These are phyloP conservation scores for Mycena sp. DNA, from an alignment of 1,284 basidiomycete genomes.

Conservation along the genomic window DNA sequence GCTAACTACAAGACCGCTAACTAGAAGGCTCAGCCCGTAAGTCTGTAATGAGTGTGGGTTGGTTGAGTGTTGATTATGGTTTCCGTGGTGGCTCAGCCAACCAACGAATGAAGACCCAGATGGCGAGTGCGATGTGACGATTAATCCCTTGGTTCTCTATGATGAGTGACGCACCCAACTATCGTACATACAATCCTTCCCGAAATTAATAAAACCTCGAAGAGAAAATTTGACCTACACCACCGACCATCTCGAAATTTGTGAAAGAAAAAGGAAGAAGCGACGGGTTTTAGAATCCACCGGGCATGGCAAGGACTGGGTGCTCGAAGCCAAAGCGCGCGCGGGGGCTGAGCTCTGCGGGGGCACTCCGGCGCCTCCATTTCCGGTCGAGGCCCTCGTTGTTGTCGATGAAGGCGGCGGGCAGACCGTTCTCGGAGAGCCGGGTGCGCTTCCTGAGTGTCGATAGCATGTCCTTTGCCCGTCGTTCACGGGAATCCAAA, in stretches of 20 bases:
- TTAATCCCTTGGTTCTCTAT: neutral
- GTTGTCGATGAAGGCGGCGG: neutral
- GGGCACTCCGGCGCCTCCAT: constrained; percentile 58
- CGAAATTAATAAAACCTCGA: constrained; percentile 19
- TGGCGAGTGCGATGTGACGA: constrained; percentile 7
- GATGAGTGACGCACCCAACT: constrained; percentile 22
- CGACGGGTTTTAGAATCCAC: constrained; percentile 49
- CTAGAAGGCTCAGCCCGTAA: constrained; percentile 26
- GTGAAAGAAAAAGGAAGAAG: constrained; percentile 7
- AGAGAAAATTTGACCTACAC: constrained; percentile 6
- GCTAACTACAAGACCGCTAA: no score
- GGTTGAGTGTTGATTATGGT: constrained; percentile 2
- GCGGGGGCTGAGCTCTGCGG: constrained; percentile 53
- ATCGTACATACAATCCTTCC: constrained; percentile 33
- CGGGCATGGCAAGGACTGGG: constrained; percentile 55
- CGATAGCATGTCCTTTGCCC: constrained; percentile 69
- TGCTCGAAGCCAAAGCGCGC: constrained; percentile 56
- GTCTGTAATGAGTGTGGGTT: constrained; percentile 20
- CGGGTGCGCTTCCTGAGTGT: constrained; percentile 66
- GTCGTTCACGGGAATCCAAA: constrained; percentile 62
- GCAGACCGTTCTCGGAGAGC: constrained; percentile 38
- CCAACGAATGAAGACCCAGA: constrained; percentile 15
- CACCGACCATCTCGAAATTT: constrained; percentile 21
- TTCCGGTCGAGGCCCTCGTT: constrained; percentile 47
- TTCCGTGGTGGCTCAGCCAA: constrained; percentile 30